Evolutionary conservation across 371 early-diverging fungal genomes (phyloP).

Genomic region (Mortierella sp.): DNA sequence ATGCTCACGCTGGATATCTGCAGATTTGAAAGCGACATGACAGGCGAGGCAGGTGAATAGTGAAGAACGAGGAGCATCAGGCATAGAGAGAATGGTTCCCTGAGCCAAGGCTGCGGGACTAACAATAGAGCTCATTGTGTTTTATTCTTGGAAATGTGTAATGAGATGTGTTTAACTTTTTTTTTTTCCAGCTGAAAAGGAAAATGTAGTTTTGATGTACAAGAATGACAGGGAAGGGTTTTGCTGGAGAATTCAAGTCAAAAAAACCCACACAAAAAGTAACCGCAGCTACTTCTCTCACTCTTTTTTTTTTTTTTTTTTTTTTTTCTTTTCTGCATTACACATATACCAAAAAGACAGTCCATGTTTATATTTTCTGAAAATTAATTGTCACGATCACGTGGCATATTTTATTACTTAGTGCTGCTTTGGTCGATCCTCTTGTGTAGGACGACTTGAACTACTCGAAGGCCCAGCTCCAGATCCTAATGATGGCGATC

Average conservation of each 20-base stretch:
- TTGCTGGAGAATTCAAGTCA: too few relatives aligned
- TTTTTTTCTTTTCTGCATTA: not conserved
- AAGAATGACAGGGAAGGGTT: too few relatives aligned
- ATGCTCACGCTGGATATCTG: conserved; percentile 90
- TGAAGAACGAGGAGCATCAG: conserved; percentile 55
- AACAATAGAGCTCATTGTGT: conserved; percentile 40
- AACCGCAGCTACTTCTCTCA: not conserved
- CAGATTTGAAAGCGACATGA: conserved; percentile 85
- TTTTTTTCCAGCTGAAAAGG: too few relatives aligned
- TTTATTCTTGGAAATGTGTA: not conserved
- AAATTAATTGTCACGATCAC: not conserved
- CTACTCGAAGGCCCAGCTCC: not conserved
- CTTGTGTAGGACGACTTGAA: too few relatives aligned
- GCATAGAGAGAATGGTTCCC: conserved; percentile 49
- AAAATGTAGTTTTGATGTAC: too few relatives aligned
- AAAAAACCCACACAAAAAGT: too few relatives aligned
- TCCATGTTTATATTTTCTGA: not conserved
- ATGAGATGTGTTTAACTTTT: too few relatives aligned
- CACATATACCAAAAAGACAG: too few relatives aligned
- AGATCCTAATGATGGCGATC: too few relatives aligned
- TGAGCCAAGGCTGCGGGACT: conserved; percentile 25
- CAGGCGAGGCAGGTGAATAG: conserved; percentile 86
- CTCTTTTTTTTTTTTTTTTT: not conserved
- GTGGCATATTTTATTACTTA: too few relatives aligned
- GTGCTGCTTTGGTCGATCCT: too few relatives aligned